Evolutionary conservation across 192 early-diverging fungal species (phyloP).

Genomic region (Coemansia asiatica): DNA sequence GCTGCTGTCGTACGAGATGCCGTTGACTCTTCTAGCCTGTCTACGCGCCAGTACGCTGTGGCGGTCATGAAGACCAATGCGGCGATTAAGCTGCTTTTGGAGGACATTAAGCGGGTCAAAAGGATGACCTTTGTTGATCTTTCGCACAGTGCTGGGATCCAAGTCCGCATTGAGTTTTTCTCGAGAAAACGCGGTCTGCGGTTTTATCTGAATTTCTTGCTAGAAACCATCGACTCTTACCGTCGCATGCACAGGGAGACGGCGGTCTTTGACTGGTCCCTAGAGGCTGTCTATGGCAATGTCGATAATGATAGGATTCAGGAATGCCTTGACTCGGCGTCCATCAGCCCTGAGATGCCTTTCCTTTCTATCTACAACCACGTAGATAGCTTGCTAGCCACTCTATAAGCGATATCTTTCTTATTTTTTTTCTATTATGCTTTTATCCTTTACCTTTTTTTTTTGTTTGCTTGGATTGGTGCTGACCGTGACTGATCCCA

Average conservation of each 20-base stretch:
- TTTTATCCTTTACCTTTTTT: too few relatives aligned
- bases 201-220: slow-evolving; percentile 43
- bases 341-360: slow-evolving; percentile 19
- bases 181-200: slow-evolving; percentile 39
- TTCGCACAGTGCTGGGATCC: slow-evolving; percentile 30
- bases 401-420: slow-evolving; percentile 15
- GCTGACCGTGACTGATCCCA: background rate
- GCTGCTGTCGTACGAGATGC: slow-evolving; percentile 29
- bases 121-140: slow-evolving; percentile 47
- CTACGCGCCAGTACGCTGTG: slow-evolving; percentile 39
- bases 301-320: slow-evolving; percentile 23
- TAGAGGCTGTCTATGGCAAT: slow-evolving; percentile 41
- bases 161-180: slow-evolving; percentile 49
- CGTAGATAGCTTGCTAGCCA: slow-evolving; percentile 31
- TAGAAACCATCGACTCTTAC: slow-evolving; percentile 30
- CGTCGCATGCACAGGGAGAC: slow-evolving; percentile 25
- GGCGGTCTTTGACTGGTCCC: slow-evolving; percentile 32
- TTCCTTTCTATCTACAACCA: slow-evolving; percentile 52
- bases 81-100: slow-evolving; percentile 38
- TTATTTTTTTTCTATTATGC: background rate
- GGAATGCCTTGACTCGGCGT: slow-evolving; percentile 25
- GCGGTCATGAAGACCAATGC: slow-evolving; percentile 48
- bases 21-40: slow-evolving; percentile 11
- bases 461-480: background rate
- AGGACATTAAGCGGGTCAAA: slow-evolving; percentile 40